A percentile compares a stretch with the other conserved stretches of the same genome.
These are phyloP conservation scores for Mycogone perniciosa DNA, from an alignment of 2,329 filamentous ascomycete genomes.

Conservation along the genomic window DNA sequence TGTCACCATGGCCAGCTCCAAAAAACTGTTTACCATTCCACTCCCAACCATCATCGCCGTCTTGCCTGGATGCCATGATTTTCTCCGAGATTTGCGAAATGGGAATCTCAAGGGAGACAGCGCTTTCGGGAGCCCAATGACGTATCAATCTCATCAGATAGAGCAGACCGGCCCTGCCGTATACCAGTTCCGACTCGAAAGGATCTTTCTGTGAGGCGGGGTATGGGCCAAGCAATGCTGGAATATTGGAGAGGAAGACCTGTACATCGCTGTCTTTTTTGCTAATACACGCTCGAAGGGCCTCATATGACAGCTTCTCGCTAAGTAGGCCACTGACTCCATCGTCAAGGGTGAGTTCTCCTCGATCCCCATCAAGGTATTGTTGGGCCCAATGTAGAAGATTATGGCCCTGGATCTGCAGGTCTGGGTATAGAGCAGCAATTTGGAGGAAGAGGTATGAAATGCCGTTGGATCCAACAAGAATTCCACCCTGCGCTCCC, in stretches of 20 bases:
- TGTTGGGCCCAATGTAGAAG: constrained; percentile 39
- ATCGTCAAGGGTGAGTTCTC: constrained; percentile 30
- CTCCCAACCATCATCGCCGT: constrained; percentile 46
- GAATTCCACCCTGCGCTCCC: constrained; percentile 40
- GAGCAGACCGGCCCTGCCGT: constrained; percentile 61
- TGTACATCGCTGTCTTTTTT: constrained; percentile 32
- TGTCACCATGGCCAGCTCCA: constrained; percentile 60
- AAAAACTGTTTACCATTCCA: constrained; percentile 59
- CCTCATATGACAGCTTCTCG: constrained; percentile 42
- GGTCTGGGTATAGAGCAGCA: constrained; percentile 36
- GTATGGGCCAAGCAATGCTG: constrained; percentile 26
- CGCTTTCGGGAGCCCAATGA: constrained; percentile 46
- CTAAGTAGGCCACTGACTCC: constrained; percentile 42
- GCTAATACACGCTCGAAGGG: constrained; percentile 39
- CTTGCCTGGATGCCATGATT: constrained; percentile 46
- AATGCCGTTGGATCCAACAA: constrained; percentile 48
- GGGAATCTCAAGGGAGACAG: constrained; percentile 43
- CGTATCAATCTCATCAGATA: constrained; percentile 61
- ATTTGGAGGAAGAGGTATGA: constrained; percentile 49
- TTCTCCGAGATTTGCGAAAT: constrained; percentile 52
- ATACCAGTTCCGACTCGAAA: constrained; percentile 54
- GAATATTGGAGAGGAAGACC: constrained; percentile 35
- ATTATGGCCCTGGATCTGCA: constrained; percentile 36
- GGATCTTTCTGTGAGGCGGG: constrained; percentile 27
- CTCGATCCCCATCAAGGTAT: constrained; percentile 39